Evolutionary conservation across 2,329 filamentous ascomycete genomes (phyloP).

Genomic region (Metarhizium robertsii): DNA sequence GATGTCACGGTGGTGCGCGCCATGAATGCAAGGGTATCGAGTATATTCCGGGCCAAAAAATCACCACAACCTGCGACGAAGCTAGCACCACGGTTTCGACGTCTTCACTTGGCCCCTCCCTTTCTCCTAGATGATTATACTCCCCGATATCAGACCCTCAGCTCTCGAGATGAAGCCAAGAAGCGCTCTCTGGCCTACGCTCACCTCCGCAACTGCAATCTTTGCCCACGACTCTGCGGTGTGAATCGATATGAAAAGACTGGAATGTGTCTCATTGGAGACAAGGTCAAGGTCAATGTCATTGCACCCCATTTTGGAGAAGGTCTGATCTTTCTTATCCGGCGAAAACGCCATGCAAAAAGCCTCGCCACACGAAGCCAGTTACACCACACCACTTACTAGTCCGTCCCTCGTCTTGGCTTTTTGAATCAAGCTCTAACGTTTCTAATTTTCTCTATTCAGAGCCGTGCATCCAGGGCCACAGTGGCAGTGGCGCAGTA

Average conservation of each 20-base stretch:
- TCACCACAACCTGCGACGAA: slow-evolving; percentile 15
- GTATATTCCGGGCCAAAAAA: background rate
- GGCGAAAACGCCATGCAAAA: background rate
- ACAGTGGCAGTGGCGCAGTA: slow-evolving; percentile 69
- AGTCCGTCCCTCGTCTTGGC: background rate
- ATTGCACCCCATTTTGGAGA: slow-evolving; percentile 83
- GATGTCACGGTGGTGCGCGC: background rate
- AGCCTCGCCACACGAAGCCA: background rate
- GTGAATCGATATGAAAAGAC: slow-evolving; percentile 76
- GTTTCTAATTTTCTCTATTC: slow-evolving; percentile 1
- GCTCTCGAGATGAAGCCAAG: slow-evolving; percentile 57
- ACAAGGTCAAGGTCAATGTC: slow-evolving; percentile 69
- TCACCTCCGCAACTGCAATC: slow-evolving; percentile 69
- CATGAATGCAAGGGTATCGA: background rate
- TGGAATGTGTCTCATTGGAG: slow-evolving; percentile 69
- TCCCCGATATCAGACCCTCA: slow-evolving; percentile 62
- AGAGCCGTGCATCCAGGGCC: slow-evolving; percentile 76
- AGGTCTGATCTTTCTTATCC: slow-evolving; percentile 30
- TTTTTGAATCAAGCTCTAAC: background rate
- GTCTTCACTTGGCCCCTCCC: slow-evolving; percentile 36
- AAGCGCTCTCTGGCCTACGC: slow-evolving; percentile 67
- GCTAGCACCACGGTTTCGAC: slow-evolving; percentile 6
- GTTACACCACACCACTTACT: background rate
- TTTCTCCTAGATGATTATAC: slow-evolving; percentile 69
- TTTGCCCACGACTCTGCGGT: slow-evolving; percentile 68